Percentiles rank a stretch among this genome's conserved stretches.
phyloP scores from a whole-genome alignment of 2,329 filamentous ascomycete genomes.

The Phialocephala subalpina region DNA sequence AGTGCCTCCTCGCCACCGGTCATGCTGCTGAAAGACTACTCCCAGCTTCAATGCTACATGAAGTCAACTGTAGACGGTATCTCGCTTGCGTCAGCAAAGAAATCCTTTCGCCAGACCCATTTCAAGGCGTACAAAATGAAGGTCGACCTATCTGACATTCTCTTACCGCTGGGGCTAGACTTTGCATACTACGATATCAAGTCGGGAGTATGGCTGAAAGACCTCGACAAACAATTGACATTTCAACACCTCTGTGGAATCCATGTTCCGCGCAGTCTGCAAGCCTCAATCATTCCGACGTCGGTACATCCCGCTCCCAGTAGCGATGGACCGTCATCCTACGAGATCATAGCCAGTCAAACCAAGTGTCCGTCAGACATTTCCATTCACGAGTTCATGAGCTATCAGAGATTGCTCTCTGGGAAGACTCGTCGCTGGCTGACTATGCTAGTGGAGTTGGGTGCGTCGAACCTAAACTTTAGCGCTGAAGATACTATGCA shows the following conservation, averaged over 20 bases:
- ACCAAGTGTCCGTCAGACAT: no score
- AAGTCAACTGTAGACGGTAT: background rate
- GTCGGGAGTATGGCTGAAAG: slow-evolving; percentile 39
- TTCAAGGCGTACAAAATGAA: slow-evolving; percentile 42
- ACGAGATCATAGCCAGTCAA: no score
- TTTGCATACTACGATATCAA: slow-evolving; percentile 43
- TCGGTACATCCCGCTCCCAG: slow-evolving; percentile 12
- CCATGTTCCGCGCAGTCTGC: slow-evolving; percentile 42
- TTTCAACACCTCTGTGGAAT: slow-evolving; percentile 46
- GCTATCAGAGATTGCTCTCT: slow-evolving; percentile 52
- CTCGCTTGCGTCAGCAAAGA: slow-evolving; percentile 42
- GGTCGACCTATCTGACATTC: slow-evolving; percentile 35
- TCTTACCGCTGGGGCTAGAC: slow-evolving; percentile 39
- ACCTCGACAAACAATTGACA: slow-evolving; percentile 39
- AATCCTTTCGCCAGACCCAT: slow-evolving; percentile 44
- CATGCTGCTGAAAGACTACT: slow-evolving; percentile 36
- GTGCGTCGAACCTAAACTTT: slow-evolving; percentile 64
- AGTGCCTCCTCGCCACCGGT: slow-evolving; percentile 17
- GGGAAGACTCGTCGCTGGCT: slow-evolving; percentile 55
- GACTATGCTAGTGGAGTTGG: slow-evolving; percentile 56
- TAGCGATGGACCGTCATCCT: no score
- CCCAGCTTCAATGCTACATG: slow-evolving; percentile 32
- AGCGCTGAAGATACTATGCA: slow-evolving; percentile 58
- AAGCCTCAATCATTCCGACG: slow-evolving; percentile 29
- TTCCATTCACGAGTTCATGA: slow-evolving; percentile 53